Evolutionary conservation across 108 stramenopile genomes (phyloP), one percentile per base, ranked within the genome.

Genomic region (Pseudonitzschia delicatissima): DNA sequence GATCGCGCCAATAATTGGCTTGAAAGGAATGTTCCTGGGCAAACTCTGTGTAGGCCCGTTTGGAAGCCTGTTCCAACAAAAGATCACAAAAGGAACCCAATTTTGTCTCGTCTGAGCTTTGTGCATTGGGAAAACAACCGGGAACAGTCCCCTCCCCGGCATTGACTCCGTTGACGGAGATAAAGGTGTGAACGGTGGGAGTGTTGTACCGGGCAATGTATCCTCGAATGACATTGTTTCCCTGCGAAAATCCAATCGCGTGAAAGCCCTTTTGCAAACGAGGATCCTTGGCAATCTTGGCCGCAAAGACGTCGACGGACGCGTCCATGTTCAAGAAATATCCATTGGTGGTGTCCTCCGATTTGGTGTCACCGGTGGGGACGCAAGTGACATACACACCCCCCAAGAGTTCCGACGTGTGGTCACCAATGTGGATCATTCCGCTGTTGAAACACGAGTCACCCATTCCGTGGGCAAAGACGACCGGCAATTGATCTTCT

Each of bases 381-480:
- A 92, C 68, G 66, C 90, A 92, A 13, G 66, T 73, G 18, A 62
- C 53, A 69, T 88, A 87, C 9, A 73, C 72, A 48, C 57, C 69
- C 6, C 78, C 76, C 34, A 87, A 52, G 5, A 73, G 47, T 11
- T 64, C 40, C 5, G 79, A 76, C 4, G 68, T 63, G 31, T 64
- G 72, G 45, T 82, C 34, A 20, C 69, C 72, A 52, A 92, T 66
- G 17, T 63, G 33, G 61, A 81, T 73, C 83, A 92, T 86, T 17
- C 90, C 90, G 3, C 44, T 25, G 70, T 92, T 92, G 78, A 85
- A 88, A 72, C 90, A 92, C 0, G 74, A 74, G 69, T 92, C 90
- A 11, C 87, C 90, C 76, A 84, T 84, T 36, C 83, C 83, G 71
- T 84, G 83, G 3, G 83, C 79, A 66, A 78, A 68, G 18, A 80